Base-by-base conservation (phyloP, 2,329 filamentous ascomycete genomes). In the Colletotrichum musicola region DNA sequence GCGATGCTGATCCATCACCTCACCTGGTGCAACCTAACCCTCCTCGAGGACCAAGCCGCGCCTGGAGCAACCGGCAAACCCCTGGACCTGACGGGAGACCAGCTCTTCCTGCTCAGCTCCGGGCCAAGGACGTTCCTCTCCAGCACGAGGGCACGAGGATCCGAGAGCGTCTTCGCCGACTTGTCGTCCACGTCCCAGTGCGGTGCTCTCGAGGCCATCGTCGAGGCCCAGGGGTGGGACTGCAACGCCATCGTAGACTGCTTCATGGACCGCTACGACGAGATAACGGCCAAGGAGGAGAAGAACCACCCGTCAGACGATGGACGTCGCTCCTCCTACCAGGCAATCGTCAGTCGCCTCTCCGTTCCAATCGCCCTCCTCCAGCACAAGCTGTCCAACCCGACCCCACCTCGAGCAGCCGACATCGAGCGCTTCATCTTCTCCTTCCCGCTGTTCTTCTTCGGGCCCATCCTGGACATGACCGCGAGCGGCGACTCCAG, bases 1-100 rank as follows among this genome's bases (percentile, higher is more conserved):
- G 72, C 74, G n/a, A 71, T 75, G 55, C 70, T 77, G 12, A 73
- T 78, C 57, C 74, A 77, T 25, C 75, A 76, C 50, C 72, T 78
- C n/a, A 71, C 73, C 7, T 78, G 76, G 76, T 72, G 71, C 50
- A 71, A 77, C 50, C 57, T 77, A 3, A 70, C 68, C 5, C 76
- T 76, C 55, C 69, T 77, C 20, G 74, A 75, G 14, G 22, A 53
- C 6, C 66, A 60, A 12, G 49, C 13, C 10, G 3, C 22, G 4
- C 18, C 9, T 50, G 22, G 18, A 5, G 30, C 4, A 3, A 71
- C 30, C 38, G 40, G 4, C 65, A 70, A 3, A 7, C 25, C 22
- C 22, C 13, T 53, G 9, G 72, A 77, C 27, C 72, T 78, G 10
- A 72, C 70, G 0, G 58, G 55, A 5, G 77, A 78, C 64, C 71